Base-by-base conservation (phyloP, 2,329 filamentous ascomycete species). In the Ophiostoma novo-ulmi region DNA sequence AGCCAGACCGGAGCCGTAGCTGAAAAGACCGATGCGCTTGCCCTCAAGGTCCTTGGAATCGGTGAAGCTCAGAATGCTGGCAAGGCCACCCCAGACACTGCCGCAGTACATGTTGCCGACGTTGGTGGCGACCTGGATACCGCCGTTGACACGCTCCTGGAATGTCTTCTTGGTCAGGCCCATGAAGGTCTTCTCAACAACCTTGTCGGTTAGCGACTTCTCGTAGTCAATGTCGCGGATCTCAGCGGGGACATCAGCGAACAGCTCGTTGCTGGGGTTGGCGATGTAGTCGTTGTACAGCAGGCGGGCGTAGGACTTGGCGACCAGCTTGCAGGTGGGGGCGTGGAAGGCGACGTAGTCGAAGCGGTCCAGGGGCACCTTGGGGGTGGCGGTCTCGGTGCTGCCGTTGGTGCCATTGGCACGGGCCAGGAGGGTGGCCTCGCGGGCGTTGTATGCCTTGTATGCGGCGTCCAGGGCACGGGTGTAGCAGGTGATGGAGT, bases 171-270 rank as follows among this genome's bases (percentile, higher is more conserved):
- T 94, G 80, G 90, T 89, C 76, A 94, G 84, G 71, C 79, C 84
- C 89, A 95, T 92, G 80, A 95, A 95, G 73, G 89, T 90, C 88
- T 94, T 95, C 85, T 95, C 92, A 55, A 95, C 86, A 69, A 84
- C 86, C 85, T 93, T 94, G 84, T 95, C 92, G 73, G 87, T 88
- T 76, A 95, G 81, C 3, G 92, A 94, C 81, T 89, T 88, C 77
- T 89, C 84, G 81, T 94, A 94, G 78, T 91, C 89, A 81, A 95
- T 85, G 76, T 92, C 90, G 74, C 89, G 88, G 73, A 94, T 82
- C 80, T 94, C 91, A 61, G 89, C 85, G 69, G 92, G 86, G 52
- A 94, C 90, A 74, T 93, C 90, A 72, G 87, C 86, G 77, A 94
- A 95, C 70, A 84, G 84, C 66, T 89, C 81, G 80, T 85, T 83